Evolutionary conservation across 352 stramenopile genomes (phyloP).

Genomic region (Phytophthora sp.): DNA sequence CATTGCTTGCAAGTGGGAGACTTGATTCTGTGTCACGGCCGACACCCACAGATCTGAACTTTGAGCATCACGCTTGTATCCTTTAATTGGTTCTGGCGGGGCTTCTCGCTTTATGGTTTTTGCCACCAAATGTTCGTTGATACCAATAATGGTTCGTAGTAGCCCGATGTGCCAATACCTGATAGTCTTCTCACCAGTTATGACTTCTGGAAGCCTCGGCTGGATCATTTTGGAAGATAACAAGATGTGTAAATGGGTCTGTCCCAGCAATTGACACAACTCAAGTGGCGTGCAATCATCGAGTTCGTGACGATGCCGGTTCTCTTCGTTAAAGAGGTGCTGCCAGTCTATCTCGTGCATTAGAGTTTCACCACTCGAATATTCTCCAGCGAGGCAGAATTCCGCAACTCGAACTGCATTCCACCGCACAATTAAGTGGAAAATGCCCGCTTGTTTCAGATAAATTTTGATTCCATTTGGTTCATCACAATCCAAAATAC

Average conservation of each 20-base stretch:
- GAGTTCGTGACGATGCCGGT: not conserved
- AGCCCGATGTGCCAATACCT: constrained; percentile 9
- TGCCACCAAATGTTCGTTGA: constrained; percentile 14
- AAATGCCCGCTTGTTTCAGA: constrained; percentile 3
- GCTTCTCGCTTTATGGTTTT: not conserved
- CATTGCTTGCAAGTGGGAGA: constrained; percentile 45
- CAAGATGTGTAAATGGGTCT: constrained; percentile 26
- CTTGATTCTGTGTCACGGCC: constrained; percentile 37
- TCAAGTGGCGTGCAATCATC: constrained; percentile 38
- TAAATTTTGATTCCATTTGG: not conserved
- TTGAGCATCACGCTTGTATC: not conserved
- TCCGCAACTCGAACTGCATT: constrained; percentile 41
- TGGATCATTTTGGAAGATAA: constrained; percentile 2
- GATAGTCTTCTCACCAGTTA: not conserved
- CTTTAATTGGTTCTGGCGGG: not conserved
- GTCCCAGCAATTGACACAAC: constrained; percentile 35
- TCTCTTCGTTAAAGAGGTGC: constrained; percentile 5
- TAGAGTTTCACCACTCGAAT: not conserved
- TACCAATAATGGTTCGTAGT: constrained; percentile 26
- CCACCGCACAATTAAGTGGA: constrained; percentile 40
- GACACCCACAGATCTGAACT: constrained; percentile 17
- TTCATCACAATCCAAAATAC: not conserved
- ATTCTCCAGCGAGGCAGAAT: constrained; percentile 10
- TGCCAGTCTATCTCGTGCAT: constrained; percentile 8
- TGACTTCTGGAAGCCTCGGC: not conserved